These are phyloP conservation scores for Sclerotinia subarctica DNA, from an alignment of 2,329 filamentous ascomycete genomes.

Conservation along the genomic window DNA sequence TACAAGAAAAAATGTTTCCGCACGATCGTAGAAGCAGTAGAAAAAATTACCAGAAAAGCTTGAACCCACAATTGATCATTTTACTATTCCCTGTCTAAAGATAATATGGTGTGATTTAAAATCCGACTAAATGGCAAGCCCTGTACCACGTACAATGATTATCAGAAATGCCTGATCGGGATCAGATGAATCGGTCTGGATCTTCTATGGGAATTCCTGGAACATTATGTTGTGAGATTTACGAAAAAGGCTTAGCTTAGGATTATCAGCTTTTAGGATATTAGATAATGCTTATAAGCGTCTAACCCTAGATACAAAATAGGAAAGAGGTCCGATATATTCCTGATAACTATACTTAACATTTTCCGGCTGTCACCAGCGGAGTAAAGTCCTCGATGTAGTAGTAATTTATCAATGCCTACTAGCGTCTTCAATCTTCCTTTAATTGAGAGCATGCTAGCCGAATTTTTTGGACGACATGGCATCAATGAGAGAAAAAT, in stretches of 20 bases:
- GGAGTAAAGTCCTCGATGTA: not conserved
- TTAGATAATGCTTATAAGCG: not conserved
- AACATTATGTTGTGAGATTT: no score
- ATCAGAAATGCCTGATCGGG: no score
- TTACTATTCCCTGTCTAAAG: not conserved
- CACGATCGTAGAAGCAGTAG: not conserved
- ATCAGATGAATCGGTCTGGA: no score
- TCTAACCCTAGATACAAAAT: not conserved
- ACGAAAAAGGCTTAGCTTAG: no score
- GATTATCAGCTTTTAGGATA: no score
- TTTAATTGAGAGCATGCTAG: not conserved
- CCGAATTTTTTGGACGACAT: not conserved
- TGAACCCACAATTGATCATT: no score
- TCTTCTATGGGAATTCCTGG: no score
- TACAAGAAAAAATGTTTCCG: not conserved
- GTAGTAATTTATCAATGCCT: not conserved
- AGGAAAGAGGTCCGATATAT: no score
- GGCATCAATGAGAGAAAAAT: not conserved
- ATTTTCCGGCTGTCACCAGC: not conserved
- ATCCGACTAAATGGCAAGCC: no score
- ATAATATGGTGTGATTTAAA: not conserved
- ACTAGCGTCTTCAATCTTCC: not conserved
- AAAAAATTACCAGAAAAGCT: not conserved
- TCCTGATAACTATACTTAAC: not conserved
- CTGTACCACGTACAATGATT: no score